These are phyloP conservation scores for Boletus reticuloceps DNA, from an alignment of 768 basidiomycete genomes.

Conservation along the genomic window DNA sequence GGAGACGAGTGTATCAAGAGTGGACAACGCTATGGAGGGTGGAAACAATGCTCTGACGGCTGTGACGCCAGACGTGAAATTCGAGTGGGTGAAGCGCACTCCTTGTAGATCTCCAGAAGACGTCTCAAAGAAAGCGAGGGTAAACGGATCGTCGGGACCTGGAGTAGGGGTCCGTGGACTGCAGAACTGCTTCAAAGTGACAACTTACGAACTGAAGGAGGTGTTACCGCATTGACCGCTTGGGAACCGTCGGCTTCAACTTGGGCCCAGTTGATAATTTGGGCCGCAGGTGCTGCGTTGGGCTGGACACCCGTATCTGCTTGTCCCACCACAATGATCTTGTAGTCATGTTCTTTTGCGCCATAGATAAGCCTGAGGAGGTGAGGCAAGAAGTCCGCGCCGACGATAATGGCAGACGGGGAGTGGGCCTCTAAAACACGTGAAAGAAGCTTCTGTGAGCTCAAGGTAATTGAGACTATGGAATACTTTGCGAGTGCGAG, in stretches of 20 bases:
- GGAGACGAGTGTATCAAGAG: slow-evolving; percentile 77
- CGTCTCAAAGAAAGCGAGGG: slow-evolving; percentile 61
- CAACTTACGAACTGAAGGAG: slow-evolving; percentile 52
- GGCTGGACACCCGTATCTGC: slow-evolving; percentile 44
- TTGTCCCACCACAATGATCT: slow-evolving; percentile 74
- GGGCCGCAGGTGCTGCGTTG: slow-evolving; percentile 49
- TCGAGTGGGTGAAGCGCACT: slow-evolving; percentile 75
- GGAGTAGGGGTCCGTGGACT: not conserved
- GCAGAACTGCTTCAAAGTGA: not conserved
- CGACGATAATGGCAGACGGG: slow-evolving; percentile 73
- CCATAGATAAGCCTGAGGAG: slow-evolving; percentile 75
- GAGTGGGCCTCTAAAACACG: slow-evolving; percentile 61
- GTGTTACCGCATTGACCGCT: slow-evolving; percentile 40
- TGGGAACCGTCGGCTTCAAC: slow-evolving; percentile 65
- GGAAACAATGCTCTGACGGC: slow-evolving; percentile 76
- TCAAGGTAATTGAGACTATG: slow-evolving; percentile 64
- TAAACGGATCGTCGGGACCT: slow-evolving; percentile 57
- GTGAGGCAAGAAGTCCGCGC: slow-evolving; percentile 60
- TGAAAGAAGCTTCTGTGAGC: slow-evolving; percentile 59
- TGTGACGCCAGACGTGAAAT: slow-evolving; percentile 87
- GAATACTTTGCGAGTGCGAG: slow-evolving; percentile 72
- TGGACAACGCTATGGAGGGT: slow-evolving; percentile 59
- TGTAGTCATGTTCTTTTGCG: slow-evolving; percentile 47
- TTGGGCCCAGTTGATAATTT: slow-evolving; percentile 65
- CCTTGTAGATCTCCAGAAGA: slow-evolving; percentile 54